phyloP scores from a whole-genome alignment of 129 eudicot genomes.

The Glebionis coronaria region DNA sequence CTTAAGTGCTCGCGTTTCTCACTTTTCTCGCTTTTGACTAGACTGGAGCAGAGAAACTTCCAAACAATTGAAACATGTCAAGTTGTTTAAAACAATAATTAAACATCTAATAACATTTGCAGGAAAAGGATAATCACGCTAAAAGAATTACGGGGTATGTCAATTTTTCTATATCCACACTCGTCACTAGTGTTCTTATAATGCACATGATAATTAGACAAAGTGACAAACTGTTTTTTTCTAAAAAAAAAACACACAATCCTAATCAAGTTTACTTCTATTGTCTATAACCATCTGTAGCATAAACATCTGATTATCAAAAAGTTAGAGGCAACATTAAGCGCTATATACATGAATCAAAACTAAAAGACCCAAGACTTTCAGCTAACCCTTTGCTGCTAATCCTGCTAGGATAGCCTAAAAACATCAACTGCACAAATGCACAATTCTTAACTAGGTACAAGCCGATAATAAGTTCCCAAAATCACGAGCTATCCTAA shows the following conservation, averaged over 20 bases:
- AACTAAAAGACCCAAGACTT: too few species aligned
- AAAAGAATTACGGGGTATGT: not conserved
- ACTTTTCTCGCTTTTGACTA: too few species aligned
- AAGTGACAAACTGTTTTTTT: not conserved
- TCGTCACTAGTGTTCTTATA: not conserved
- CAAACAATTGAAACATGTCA: not conserved
- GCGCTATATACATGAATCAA: too few species aligned
- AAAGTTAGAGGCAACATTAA: too few species aligned
- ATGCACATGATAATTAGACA: not conserved
- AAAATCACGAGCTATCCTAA: too few species aligned
- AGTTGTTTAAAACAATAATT: not conserved
- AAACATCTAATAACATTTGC: not conserved
- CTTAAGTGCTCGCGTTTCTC: too few species aligned
- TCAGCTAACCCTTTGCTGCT: too few species aligned
- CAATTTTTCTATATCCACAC: not conserved
- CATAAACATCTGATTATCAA: not conserved
- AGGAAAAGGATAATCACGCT: constrained; percentile 1
- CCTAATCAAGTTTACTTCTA: not conserved
- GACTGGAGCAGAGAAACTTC: not conserved
- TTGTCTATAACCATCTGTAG: not conserved
- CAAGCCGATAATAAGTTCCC: too few species aligned
- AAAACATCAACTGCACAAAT: too few species aligned
- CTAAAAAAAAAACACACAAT: not conserved
- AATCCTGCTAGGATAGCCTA: too few species aligned
- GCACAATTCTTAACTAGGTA: too few species aligned